These are phyloP conservation scores for Naganishia albida DNA, from an alignment of 1,284 basidiomycete species.

Conservation along the genomic window DNA sequence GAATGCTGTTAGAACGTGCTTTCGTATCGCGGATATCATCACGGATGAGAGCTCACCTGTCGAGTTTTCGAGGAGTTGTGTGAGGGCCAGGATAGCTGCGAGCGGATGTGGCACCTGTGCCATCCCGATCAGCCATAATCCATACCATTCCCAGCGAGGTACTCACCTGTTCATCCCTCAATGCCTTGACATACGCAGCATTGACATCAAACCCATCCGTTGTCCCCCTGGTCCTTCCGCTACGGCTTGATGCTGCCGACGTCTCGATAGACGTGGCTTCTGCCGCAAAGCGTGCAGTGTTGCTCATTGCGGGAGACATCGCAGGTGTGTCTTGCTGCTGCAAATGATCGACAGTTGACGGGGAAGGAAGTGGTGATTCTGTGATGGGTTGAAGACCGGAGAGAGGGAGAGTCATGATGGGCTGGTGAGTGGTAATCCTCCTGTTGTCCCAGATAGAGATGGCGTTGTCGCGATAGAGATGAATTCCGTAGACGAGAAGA, in stretches of 20 bases:
- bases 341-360: slow-evolving; percentile 1
- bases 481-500: no score
- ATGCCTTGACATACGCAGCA: slow-evolving; percentile 46
- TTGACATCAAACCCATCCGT: slow-evolving; percentile 48
- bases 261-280: slow-evolving; percentile 5
- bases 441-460: no score
- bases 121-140: neutral
- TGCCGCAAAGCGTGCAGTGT: slow-evolving; percentile 13
- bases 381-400: slow-evolving; percentile 16
- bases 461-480: no score
- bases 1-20: neutral
- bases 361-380: slow-evolving; percentile 16
- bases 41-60: slow-evolving; percentile 41
- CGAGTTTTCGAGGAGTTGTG: slow-evolving; percentile 52
- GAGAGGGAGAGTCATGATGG: slow-evolving; percentile 6
- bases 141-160: neutral
- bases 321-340: slow-evolving; percentile 1
- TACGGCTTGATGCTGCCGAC: slow-evolving; percentile 22
- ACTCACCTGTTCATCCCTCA: slow-evolving; percentile 50
- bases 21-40: neutral
- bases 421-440: neutral
- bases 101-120: slow-evolving; percentile 51
- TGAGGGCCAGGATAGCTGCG: slow-evolving; percentile 54
- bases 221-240: slow-evolving; percentile 33
- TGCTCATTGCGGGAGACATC: slow-evolving; percentile 7